Evolutionary conservation across 75 land plant genomes (phyloP).

Genomic region (Sequoiadendron giganteum): DNA sequence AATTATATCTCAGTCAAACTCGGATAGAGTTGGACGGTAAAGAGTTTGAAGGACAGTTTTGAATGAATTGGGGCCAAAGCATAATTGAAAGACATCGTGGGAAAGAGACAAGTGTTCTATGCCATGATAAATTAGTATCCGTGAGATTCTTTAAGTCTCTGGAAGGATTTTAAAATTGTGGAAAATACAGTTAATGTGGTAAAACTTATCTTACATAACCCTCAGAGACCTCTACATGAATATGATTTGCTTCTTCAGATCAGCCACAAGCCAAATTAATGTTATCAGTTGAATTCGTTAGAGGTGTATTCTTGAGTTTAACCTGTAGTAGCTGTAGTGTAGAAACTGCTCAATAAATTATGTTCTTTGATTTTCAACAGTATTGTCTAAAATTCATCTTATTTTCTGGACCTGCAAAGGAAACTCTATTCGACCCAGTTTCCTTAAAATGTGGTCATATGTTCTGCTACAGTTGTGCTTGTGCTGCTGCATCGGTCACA

Average conservation of each 20-base stretch:
- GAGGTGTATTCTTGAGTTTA: neutral
- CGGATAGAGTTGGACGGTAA: no score
- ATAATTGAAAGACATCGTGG: neutral
- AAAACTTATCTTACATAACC: neutral
- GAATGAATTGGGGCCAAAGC: neutral
- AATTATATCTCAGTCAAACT: no score
- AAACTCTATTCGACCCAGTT: constrained; percentile 75
- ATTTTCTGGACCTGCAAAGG: constrained; percentile 30
- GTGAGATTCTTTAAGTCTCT: no score
- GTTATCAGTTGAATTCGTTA: neutral
- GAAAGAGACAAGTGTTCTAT: neutral
- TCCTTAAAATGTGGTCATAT: constrained; percentile 90
- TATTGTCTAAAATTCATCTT: neutral
- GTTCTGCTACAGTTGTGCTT: constrained; percentile 86
- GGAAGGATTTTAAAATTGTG: neutral
- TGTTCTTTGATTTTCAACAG: neutral
- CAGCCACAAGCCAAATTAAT: no score
- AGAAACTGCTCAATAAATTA: neutral
- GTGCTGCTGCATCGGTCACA: constrained; percentile 70
- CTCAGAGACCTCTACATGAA: no score
- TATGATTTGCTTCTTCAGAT: no score
- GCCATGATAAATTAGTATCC: neutral
- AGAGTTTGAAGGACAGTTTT: neutral
- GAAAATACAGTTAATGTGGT: neutral
- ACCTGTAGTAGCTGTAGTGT: neutral